phyloP scores from a whole-genome alignment of 208 protist species.

The Trypanosoma melophagium region DNA sequence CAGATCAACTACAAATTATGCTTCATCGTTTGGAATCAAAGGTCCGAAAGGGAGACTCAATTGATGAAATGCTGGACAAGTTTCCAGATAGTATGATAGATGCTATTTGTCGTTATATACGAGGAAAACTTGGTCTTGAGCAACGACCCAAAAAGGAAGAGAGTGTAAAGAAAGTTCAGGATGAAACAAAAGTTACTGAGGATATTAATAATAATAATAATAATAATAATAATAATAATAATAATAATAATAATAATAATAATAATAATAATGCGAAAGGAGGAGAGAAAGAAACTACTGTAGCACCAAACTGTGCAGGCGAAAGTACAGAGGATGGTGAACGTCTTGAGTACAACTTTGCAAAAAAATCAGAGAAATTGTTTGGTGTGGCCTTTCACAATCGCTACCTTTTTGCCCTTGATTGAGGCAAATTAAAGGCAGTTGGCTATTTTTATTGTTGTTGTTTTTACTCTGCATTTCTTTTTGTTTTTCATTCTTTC shows the following conservation, averaged over 20 bases:
- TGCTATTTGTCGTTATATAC: constrained; percentile 66
- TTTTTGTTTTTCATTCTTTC: background rate
- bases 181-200: constrained; percentile 1
- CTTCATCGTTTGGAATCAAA: constrained; percentile 69
- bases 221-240: background rate
- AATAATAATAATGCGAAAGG: background rate
- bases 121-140: constrained; percentile 70
- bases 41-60: constrained; percentile 63
- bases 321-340: constrained; percentile 20
- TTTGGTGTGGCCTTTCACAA: constrained; percentile 89
- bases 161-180: background rate
- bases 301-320: background rate
- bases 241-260: background rate
- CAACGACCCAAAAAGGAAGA: constrained; percentile 16
- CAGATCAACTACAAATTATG: constrained; percentile 65
- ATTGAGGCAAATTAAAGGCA: constrained; percentile 30
- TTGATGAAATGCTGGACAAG: constrained; percentile 83
- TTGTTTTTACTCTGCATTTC: background rate
- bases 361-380: constrained; percentile 71
- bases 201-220: background rate
- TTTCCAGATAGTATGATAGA: constrained; percentile 66
- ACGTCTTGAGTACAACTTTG: constrained; percentile 74
- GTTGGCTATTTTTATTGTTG: constrained; percentile 1
- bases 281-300: background rate
- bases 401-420: constrained; percentile 88